Percentiles rank a stretch among this genome's conserved stretches.
Evolutionary conservation across 2,329 filamentous ascomycete genomes (phyloP).

Genomic region (Cyclaneusma minus): DNA sequence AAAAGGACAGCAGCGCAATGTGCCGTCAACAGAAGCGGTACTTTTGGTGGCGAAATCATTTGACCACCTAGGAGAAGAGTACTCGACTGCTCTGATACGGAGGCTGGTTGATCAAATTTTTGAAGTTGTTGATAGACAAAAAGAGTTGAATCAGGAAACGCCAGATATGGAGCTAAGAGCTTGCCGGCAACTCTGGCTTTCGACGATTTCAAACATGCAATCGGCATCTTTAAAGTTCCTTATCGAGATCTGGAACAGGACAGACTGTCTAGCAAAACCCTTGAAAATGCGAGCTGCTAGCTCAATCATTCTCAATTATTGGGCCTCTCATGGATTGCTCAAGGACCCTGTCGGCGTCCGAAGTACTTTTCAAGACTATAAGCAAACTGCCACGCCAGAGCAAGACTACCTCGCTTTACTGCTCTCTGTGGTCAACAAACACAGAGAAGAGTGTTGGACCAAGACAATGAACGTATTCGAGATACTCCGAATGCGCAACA

Average conservation of each 20-base stretch:
- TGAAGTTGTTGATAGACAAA: no score
- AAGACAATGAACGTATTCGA: constrained; percentile 1
- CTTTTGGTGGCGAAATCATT: no score
- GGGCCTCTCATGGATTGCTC: constrained; percentile 8
- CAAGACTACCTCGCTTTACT: constrained; percentile 4
- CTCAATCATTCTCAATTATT: constrained; percentile 8
- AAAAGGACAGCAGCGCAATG: no score
- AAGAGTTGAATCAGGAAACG: no score
- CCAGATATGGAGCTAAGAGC: no score
- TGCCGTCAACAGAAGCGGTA: no score
- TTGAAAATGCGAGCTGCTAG: constrained; percentile 2
- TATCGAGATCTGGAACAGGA: constrained; percentile 4
- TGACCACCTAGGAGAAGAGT: no score
- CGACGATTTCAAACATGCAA: constrained; percentile 6
- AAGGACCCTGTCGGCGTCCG: constrained; percentile 4
- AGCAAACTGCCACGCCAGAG: neutral
- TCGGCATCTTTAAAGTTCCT: constrained; percentile 4
- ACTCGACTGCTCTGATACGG: no score
- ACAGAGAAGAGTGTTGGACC: constrained; percentile 4
- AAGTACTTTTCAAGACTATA: constrained; percentile 6
- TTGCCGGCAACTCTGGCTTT: constrained; percentile 10
- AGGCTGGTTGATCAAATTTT: no score
- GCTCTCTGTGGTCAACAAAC: constrained; percentile 5
- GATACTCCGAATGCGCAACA: constrained; percentile 2
- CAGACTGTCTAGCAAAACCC: no score